Base-by-base conservation (phyloP, 2,329 filamentous ascomycete species). In the Arthrobotrys conoides region DNA sequence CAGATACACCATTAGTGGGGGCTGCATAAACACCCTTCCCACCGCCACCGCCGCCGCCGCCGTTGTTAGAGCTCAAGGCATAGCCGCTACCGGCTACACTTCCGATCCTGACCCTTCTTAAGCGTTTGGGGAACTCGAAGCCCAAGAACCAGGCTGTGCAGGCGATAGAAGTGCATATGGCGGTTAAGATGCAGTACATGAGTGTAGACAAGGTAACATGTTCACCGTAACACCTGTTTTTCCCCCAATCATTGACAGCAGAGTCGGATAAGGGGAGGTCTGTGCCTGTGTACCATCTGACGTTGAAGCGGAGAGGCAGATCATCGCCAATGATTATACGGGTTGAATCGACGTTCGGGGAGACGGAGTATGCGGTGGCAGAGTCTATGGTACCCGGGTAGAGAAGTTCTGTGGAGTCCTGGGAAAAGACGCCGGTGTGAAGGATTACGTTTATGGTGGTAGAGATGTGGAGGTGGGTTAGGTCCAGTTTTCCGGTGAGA, bases 381-480 rank as follows among this genome's bases (percentile, higher is more conserved):
- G 93, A 94, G 83, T 97, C 93, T 49, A 97, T 89, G 18, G 94
- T 93, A 33, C 94, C 94, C 20, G 89, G 72, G 38, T 57, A 75
- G 36, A 80, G 80, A 18, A 76, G 69, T 51, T 76, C 75, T 46
- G 38, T 5, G 55, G 55, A 10, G 72, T 72, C 22, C 64, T 85
- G n/a, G 84, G 81, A 3, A 76, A 78, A 75, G 49, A 85, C 72
- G 77, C 84, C 82, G 76, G 85, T 86, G 80, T 95, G 96, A 81
- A 97, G 88, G 70, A 98, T 87, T 79, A 98, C 90, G 84, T 98
- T 98, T 84, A 98, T 88, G 83, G 93, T 90, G 5, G 94, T 95
- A 83, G 92, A 92, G 81, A 99, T 90, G 85, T 98, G 96, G 82
- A 99, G 87, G 84, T 97, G 96, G 84, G 91, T 93, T 64, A 91